Evolutionary conservation across 257 asterid species (phyloP).

Genomic region (Solanum appendiculatum): DNA sequence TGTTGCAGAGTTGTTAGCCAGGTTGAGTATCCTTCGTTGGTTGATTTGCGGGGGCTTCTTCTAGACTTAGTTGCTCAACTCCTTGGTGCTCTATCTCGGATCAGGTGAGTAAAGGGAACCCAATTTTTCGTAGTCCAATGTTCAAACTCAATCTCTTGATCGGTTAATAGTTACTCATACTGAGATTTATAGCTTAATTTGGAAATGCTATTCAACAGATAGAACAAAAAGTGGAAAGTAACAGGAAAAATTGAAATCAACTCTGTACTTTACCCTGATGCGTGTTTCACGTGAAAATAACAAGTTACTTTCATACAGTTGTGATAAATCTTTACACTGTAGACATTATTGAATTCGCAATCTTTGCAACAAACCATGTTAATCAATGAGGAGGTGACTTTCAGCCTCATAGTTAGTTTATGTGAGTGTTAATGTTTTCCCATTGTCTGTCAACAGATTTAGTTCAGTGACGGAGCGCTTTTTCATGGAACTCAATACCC

Average conservation of each 20-base stretch:
- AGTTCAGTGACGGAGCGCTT: constrained; percentile 99
- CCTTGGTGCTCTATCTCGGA: constrained; percentile 94
- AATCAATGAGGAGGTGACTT: not conserved
- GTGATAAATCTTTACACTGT: not conserved
- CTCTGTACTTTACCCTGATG: not conserved
- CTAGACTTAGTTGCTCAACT: constrained; percentile 99
- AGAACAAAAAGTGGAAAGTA: not conserved
- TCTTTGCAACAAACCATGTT: not conserved
- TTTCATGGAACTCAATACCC: constrained; percentile 94
- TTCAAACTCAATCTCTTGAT: not conserved
- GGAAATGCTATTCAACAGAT: not conserved
- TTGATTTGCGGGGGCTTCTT: constrained; percentile 97
- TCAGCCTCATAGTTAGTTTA: not conserved
- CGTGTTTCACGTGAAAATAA: not conserved
- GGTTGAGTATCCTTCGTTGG: constrained; percentile 94
- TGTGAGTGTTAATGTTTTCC: constrained; percentile 7
- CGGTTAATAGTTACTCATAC: not conserved
- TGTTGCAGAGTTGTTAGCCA: constrained; percentile 92
- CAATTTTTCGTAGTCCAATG: not conserved
- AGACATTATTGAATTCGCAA: not conserved
- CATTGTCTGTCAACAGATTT: constrained; percentile 52
- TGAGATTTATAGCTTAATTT: not conserved
- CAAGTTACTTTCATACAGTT: not conserved
- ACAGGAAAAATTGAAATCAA: not conserved
- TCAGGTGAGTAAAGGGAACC: constrained; percentile 46